phyloP scores from a whole-genome alignment of 2,329 filamentous ascomycete species.

The Hypoxylon sp. region DNA sequence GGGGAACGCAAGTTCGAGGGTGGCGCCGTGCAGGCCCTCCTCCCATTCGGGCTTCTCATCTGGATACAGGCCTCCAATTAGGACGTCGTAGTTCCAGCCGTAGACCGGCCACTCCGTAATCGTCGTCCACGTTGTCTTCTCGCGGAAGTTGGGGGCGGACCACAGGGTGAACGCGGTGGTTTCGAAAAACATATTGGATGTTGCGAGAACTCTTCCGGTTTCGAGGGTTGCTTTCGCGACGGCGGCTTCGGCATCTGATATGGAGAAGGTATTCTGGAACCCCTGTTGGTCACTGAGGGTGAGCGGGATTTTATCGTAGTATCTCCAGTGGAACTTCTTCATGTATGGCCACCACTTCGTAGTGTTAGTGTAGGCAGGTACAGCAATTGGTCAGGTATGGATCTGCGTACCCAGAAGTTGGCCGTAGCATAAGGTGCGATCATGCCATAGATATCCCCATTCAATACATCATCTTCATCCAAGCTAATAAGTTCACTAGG shows the following conservation, averaged over 20 bases:
- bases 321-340: constrained; percentile 65
- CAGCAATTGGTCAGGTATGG: not conserved
- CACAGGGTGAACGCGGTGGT: constrained; percentile 63
- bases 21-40: constrained; percentile 61
- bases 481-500: constrained; percentile 50
- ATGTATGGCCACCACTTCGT: constrained; percentile 64
- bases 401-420: constrained; percentile 60
- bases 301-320: constrained; percentile 61
- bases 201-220: constrained; percentile 60
- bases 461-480: constrained; percentile 61
- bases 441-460: constrained; percentile 63
- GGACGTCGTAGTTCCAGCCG: constrained; percentile 66
- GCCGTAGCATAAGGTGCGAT: constrained; percentile 64
- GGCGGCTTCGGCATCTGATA: constrained; percentile 58
- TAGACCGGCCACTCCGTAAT: constrained; percentile 63
- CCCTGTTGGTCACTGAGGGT: constrained; percentile 59
- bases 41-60: constrained; percentile 64
- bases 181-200: constrained; percentile 63
- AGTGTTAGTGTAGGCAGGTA: constrained; percentile 22
- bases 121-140: constrained; percentile 60
- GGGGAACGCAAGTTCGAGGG: constrained; percentile 65
- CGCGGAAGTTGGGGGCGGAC: constrained; percentile 65
- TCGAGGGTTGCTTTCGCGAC: constrained; percentile 59
- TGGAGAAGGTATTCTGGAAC: constrained; percentile 66
- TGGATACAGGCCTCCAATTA: constrained; percentile 64